Evolutionary conservation across 1,284 basidiomycete species (phyloP).

Genomic region (Tetrapyrgos nigripes): DNA sequence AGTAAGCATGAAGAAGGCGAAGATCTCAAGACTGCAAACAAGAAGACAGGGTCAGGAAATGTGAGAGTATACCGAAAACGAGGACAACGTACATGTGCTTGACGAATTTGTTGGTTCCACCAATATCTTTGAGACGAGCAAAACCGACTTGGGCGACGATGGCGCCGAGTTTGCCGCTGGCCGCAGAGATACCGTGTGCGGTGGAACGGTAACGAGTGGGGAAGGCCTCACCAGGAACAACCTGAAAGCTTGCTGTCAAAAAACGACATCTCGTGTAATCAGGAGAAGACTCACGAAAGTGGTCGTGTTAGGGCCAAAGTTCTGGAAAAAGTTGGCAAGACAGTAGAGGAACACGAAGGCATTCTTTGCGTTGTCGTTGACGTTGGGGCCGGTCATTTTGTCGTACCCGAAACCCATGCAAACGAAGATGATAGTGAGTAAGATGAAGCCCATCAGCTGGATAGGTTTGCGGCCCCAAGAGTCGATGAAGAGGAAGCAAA

Average conservation of each 20-base stretch:
- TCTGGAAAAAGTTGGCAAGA: conserved; percentile 77
- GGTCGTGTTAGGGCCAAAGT: conserved; percentile 56
- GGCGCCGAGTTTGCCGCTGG: conserved; percentile 84
- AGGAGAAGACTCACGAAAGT: conserved; percentile 39
- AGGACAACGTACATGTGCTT: conserved; percentile 60
- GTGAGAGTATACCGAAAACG: neutral
- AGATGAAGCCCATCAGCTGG: conserved; percentile 79
- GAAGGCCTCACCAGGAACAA: conserved; percentile 87
- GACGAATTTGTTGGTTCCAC: conserved; percentile 64
- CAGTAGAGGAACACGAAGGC: conserved; percentile 84
- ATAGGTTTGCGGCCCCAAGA: conserved; percentile 77
- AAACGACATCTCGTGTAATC: neutral
- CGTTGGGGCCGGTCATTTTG: conserved; percentile 62
- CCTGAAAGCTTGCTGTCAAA: conserved; percentile 78
- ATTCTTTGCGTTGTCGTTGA: conserved; percentile 55
- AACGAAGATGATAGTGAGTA: conserved; percentile 72
- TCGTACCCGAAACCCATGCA: conserved; percentile 76
- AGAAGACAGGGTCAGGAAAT: conserved; percentile 10
- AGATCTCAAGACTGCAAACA: conserved; percentile 62
- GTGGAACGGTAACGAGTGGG: conserved; percentile 88
- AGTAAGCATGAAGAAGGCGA: conserved; percentile 83
- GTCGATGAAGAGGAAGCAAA: conserved; percentile 74
- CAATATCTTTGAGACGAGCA: conserved; percentile 71
- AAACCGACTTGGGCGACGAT: conserved; percentile 86
- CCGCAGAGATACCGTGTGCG: conserved; percentile 86